Conservation (phyloP, 805 yeast genomes). For the Gaillardinia entomophila region DNA sequence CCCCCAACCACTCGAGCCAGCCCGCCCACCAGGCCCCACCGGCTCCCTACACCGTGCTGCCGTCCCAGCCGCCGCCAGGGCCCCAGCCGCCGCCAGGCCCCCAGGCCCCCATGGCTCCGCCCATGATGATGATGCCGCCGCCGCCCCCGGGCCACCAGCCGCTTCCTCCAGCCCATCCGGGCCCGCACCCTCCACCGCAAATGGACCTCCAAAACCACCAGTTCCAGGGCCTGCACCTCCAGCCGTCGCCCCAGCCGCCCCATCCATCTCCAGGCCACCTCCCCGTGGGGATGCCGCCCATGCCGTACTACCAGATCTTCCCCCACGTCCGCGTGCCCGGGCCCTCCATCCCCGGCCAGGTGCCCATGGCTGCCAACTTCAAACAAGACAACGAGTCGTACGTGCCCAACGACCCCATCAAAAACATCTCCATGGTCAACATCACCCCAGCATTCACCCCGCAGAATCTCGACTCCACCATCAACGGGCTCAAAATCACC, state of each 20-base stretch:
- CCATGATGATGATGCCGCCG: not conserved
- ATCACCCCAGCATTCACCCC: slow-evolving; percentile 3
- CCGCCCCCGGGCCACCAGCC: not conserved
- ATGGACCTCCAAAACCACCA: not conserved
- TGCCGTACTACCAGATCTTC: too few species aligned
- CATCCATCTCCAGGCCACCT: too few species aligned
- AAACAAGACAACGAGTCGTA: not conserved
- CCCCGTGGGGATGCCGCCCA: too few species aligned
- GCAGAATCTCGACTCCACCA: not conserved
- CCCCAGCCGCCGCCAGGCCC: not conserved
- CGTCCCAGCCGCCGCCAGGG: not conserved
- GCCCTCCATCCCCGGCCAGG: not conserved
- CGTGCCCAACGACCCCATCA: slow-evolving; percentile 1
- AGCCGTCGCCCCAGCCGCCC: too few species aligned
- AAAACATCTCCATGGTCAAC: slow-evolving; percentile 2
- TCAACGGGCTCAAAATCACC: slow-evolving; percentile 1
- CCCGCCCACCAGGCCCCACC: too few species aligned
- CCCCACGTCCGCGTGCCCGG: not conserved
- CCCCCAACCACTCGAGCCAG: too few species aligned
- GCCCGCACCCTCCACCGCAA: not conserved
- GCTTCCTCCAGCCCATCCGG: not conserved
- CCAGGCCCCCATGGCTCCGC: not conserved
- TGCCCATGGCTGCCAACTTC: not conserved
- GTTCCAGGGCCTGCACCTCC: not conserved
- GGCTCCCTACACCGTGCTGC: too few species aligned